Percentiles rank a stretch among this genome's conserved stretches.
phyloP scores from a whole-genome alignment of 352 stramenopile genomes.

The Pythium scleroteichum region DNA sequence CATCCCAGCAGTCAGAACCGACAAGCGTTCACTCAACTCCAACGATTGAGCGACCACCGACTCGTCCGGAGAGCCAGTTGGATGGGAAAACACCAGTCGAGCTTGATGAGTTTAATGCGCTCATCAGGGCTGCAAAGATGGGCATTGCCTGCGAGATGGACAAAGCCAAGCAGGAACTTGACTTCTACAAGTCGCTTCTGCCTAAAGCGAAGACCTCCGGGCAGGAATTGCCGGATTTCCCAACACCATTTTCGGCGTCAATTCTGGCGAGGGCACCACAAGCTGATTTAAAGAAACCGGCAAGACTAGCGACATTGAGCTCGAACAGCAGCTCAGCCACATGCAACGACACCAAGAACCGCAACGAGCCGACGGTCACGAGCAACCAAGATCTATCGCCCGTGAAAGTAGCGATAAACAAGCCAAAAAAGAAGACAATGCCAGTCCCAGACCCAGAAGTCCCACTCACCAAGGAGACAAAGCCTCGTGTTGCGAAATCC shows the following conservation, averaged over 20 bases:
- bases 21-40: neutral
- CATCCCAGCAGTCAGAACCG: constrained; percentile 1
- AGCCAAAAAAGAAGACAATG: too few relatives aligned
- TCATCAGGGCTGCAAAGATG: constrained; percentile 49
- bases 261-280: neutral
- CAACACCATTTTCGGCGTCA: neutral
- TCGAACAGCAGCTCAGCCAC: neutral
- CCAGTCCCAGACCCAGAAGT: too few relatives aligned
- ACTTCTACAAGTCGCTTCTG: constrained; percentile 57
- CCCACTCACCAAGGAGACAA: too few relatives aligned
- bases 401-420: too few relatives aligned
- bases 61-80: constrained; percentile 17
- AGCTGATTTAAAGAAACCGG: constrained; percentile 12
- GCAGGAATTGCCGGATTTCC: neutral
- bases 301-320: constrained; percentile 15
- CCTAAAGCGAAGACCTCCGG: constrained; percentile 15
- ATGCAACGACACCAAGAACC: neutral
- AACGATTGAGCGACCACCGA: neutral
- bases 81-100: constrained; percentile 42
- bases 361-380: neutral
- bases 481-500: too few relatives aligned
- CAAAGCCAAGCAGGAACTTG: constrained; percentile 49
- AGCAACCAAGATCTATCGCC: too few relatives aligned
- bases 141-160: constrained; percentile 34
- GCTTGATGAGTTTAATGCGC: constrained; percentile 53